These are phyloP conservation scores for Citeromyces siamensis DNA, from an alignment of 1,139 yeast species.

Conservation along the genomic window DNA sequence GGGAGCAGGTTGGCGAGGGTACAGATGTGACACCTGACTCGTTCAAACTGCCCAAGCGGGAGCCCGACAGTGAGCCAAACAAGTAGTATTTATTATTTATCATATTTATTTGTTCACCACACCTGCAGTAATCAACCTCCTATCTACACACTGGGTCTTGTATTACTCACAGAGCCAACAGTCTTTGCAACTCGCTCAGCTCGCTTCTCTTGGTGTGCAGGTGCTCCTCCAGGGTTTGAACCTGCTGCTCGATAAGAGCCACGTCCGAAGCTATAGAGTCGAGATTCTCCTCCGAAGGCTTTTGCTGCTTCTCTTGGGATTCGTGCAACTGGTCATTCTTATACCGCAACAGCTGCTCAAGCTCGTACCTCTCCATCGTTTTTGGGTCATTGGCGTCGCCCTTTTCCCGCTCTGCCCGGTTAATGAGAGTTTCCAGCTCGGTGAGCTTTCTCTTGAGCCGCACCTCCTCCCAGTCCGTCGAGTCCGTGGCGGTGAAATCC, in stretches of 20 bases:
- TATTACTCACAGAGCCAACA: too few species aligned
- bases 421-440: conserved; percentile 55
- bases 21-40: conserved; percentile 70
- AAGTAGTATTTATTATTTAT: conserved; percentile 7
- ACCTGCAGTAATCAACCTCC: conserved; percentile 21
- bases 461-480: conserved; percentile 88
- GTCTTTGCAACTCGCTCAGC: conserved; percentile 29
- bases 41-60: conserved; percentile 74
- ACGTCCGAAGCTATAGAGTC: conserved; percentile 41
- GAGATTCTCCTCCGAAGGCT: conserved; percentile 17
- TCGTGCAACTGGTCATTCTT: conserved; percentile 38
- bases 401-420: conserved; percentile 45
- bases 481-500: conserved; percentile 32
- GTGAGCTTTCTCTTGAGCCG: conserved; percentile 68
- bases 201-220: conserved; percentile 37
- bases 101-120: conserved; percentile 3
- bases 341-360: conserved; percentile 69
- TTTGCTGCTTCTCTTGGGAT: conserved; percentile 11
- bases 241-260: conserved; percentile 53
- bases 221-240: conserved; percentile 46
- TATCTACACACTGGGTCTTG: too few species aligned
- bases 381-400: conserved; percentile 26
- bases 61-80: conserved; percentile 55
- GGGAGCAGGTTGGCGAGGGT: conserved; percentile 92
- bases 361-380: conserved; percentile 47